Conservation (phyloP, 768 basidiomycete genomes). For the Macrolepiota fuliginosa region DNA sequence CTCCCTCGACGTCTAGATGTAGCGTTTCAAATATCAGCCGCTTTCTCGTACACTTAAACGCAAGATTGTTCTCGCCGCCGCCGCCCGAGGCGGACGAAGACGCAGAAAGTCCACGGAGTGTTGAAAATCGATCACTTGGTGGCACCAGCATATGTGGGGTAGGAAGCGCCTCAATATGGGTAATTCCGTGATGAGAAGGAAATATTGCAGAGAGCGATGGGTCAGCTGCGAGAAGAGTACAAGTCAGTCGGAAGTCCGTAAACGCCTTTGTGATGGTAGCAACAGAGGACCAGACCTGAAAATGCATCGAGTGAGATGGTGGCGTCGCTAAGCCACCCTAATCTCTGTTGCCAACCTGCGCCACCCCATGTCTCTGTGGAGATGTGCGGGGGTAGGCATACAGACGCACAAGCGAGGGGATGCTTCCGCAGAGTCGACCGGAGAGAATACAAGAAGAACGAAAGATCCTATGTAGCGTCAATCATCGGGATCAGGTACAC, state of each 20-base stretch:
- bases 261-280: not conserved
- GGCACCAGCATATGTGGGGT: slow-evolving; percentile 70
- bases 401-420: slow-evolving; percentile 61
- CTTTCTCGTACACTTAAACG: slow-evolving; percentile 89
- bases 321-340: slow-evolving; percentile 79
- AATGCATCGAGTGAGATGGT: slow-evolving; percentile 75
- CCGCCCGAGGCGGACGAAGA: slow-evolving; percentile 49
- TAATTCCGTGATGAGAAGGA: slow-evolving; percentile 83
- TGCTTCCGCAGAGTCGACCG: slow-evolving; percentile 56
- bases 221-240: slow-evolving; percentile 47
- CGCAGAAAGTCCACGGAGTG: slow-evolving; percentile 74
- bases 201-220: slow-evolving; percentile 73
- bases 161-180: slow-evolving; percentile 77
- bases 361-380: slow-evolving; percentile 60
- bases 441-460: slow-evolving; percentile 71
- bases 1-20: slow-evolving; percentile 85
- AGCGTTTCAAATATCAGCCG: slow-evolving; percentile 88
- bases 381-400: slow-evolving; percentile 64
- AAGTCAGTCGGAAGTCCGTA: not conserved
- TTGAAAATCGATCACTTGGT: slow-evolving; percentile 80
- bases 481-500: not conserved
- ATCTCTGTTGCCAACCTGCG: slow-evolving; percentile 69
- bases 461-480: slow-evolving; percentile 49
- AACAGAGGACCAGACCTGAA: slow-evolving; percentile 46
- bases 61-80: slow-evolving; percentile 94